Base-by-base conservation (phyloP, 106 monocot species). In the Cymbidium sinense region DNA sequence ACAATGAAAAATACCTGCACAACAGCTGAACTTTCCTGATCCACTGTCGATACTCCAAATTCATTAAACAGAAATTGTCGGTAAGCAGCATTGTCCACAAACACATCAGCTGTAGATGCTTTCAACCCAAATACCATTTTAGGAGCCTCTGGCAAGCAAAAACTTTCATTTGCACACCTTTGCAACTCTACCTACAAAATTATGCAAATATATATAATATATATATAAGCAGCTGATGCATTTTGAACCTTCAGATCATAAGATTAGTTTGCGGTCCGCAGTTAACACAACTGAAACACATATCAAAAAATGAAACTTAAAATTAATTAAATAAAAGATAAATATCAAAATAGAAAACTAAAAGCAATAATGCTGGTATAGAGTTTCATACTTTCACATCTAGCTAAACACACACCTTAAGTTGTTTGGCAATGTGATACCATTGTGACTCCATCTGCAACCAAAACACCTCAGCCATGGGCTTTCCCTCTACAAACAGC, bases 11-110 rank as follows among this genome's bases (percentile, higher is more conserved):
- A 9, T 76, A 93, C 93, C 93, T 88, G 86, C 34, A 90, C 62
- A 30, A 93, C 43, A 34, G 93, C 88, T 43, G 93, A 79, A 75
- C 90, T 90, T 84, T 93, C 93, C 82, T 93, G 86, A 36, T 93
- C 90, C 0, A 88, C 77, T 10, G 93, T 93, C n/a, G 93, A 90
- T 18, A 88, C 93, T 3, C 83, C 82, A 72, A 93, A 86, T 71
- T 86, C 30, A 9, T 82, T 20, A 37, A 85, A 90, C 7, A 93
- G 84, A 70, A 86, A 93, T 35, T 80, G 34, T 4, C 93, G 80
- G 34, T 83, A 90, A 64, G 90, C 88, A 13, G 90, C 88, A 79
- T 93, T 93, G 76, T 90, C 84, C 27, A 90, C 64, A 67, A 93
- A 93, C 31, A 93, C 50, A 64, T 93, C 93, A 36, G 86, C 90